Evolutionary conservation across 169 alveolate species (phyloP), one percentile per base, ranked within the genome.

Genomic region (Cryptosporidium sp.): DNA sequence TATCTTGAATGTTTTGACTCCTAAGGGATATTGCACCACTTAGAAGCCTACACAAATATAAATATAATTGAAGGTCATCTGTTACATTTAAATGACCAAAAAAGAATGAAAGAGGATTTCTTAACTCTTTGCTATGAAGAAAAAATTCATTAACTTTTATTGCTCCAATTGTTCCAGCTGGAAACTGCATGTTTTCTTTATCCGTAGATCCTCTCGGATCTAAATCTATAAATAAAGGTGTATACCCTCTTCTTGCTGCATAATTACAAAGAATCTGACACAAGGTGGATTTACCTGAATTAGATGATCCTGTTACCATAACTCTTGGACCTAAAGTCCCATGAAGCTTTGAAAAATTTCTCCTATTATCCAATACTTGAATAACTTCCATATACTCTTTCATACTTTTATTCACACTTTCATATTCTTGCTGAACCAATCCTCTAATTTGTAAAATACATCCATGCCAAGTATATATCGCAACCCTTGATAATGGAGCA

Each of bases 391-490:
- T 85, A 84, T 94, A 93, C 31, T 94, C 97, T 73, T 93, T 94
- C 96, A 96, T 94, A 16, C 97, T 89, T 42, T 69, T 75, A 75
- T 95, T 94, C 37, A 85, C 84, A n/a, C 97, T 95, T 70, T 95
- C 97, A 86, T 95, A 95, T 84, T 96, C 97, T 94, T 95, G 97
- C 58, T 92, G 93, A 26, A 94, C 95, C 44, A 53, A 85, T 37
- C 98, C 98, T 48, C 94, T 92, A 65, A 96, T 93, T 91, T 96
- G 98, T 51, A 95, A 61, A 39, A 94, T 85, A 72, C 97, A 95
- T 21, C 97, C 98, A 29, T 94, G 93, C 96, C 95, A 96, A 39
- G 97, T 94, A 84, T 92, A 96, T 23, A 96, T 92, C 39, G 98
- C 96, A 62, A 96, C 85, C 42, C 93, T 91, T 42, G 94, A 94